Evolutionary conservation across 140 eudicot species (phyloP).

Genomic region (Ambrosia hybrid): DNA sequence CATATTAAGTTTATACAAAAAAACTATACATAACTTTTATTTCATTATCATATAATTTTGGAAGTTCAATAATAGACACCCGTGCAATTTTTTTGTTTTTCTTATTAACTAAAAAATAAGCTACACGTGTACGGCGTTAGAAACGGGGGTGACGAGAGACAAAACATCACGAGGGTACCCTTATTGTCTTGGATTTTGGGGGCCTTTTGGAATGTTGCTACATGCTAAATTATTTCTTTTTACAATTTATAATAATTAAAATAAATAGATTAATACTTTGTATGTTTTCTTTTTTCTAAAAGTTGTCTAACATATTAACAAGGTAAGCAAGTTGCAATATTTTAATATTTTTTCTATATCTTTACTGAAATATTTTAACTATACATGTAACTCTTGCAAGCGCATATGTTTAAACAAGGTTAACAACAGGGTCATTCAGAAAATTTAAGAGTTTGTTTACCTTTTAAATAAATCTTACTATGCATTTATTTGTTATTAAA

Average conservation of each 20-base stretch:
- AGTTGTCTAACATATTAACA: too few species aligned
- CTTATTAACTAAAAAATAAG: neutral
- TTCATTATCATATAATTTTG: neutral
- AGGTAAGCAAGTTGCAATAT: too few species aligned
- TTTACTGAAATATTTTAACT: too few species aligned
- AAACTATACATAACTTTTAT: neutral
- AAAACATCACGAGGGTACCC: slow-evolving; percentile 34
- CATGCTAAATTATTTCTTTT: neutral
- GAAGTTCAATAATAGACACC: neutral
- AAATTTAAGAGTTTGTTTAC: too few species aligned
- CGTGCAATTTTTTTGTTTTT: neutral
- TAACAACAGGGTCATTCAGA: too few species aligned
- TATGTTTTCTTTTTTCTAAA: neutral
- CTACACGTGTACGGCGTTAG: slow-evolving; percentile 30
- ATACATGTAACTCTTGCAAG: too few species aligned
- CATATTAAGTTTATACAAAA: neutral
- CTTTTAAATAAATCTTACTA: too few species aligned
- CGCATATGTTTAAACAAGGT: too few species aligned
- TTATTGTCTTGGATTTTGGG: slow-evolving; percentile 32
- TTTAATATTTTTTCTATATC: too few species aligned
- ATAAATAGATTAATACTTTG: neutral
- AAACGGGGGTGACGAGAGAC: slow-evolving; percentile 16
- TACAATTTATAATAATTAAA: neutral
- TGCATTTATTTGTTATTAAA: too few species aligned
- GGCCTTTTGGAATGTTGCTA: slow-evolving; percentile 40